These are phyloP conservation scores for Phaffia tasmanica DNA, from an alignment of 768 basidiomycete species.

Conservation along the genomic window DNA sequence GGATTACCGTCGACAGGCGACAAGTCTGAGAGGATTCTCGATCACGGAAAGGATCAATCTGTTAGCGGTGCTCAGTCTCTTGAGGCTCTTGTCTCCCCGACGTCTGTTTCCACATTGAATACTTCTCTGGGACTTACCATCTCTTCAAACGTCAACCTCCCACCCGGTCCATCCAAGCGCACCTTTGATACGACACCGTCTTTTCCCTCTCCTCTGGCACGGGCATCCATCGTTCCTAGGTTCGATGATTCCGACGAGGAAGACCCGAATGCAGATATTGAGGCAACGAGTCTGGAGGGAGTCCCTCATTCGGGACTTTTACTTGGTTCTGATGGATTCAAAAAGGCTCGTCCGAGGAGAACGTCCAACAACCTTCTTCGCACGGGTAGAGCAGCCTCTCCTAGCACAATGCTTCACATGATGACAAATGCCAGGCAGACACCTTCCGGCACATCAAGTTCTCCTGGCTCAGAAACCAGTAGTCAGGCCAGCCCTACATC, in stretches of 20 bases:
- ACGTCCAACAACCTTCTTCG: not conserved
- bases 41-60: constrained; percentile 2
- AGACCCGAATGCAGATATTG: constrained; percentile 20
- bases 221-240: constrained; percentile 24
- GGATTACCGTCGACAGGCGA: not conserved
- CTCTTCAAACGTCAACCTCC: not conserved
- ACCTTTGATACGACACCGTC: constrained; percentile 22
- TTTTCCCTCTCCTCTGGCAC: constrained; percentile 21
- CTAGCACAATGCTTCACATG: too few relatives aligned
- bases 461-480: too few relatives aligned
- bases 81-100: constrained; percentile 12
- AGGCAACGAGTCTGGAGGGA: constrained; percentile 10
- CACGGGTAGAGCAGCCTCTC: not conserved
- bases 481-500: too few relatives aligned
- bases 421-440: too few relatives aligned
- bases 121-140: not conserved
- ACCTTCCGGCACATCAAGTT: too few relatives aligned
- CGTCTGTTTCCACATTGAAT: not conserved
- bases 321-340: not conserved
- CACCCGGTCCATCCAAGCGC: constrained; percentile 21
- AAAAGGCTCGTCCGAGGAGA: constrained; percentile 8
- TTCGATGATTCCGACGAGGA: constrained; percentile 12
- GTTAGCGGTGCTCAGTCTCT: constrained; percentile 3
- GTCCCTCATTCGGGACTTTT: not conserved
- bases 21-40: constrained; percentile 3